Base-by-base conservation (phyloP, 179 eudicot genomes). In the Corrigiola litoralis region DNA sequence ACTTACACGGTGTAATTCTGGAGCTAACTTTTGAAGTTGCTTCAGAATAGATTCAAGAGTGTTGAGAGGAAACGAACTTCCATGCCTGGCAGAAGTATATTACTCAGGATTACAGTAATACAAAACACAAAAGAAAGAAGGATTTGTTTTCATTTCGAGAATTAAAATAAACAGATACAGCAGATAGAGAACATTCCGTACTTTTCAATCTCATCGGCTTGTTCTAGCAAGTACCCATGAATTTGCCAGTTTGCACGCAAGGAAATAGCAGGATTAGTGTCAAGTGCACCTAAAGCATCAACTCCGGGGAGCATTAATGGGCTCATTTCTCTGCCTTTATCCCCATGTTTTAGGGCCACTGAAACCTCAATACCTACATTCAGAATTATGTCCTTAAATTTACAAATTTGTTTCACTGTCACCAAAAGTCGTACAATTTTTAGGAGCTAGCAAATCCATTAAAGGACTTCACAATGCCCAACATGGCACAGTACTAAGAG, bases 1-100 rank as follows among this genome's bases (percentile, higher is more conserved):
- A 81, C 95, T 78, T 75, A 92, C 99, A 70, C 94, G 85, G 66
- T 90, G 97, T 72, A 94, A 79, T 59, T 94, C 96, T 11, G 99
- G 99, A 28, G 99, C 97, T 70, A 86, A 74, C 75, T 86, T 85
- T 74, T 83, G 96, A 18, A 94, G 87, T 67, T 86, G 87, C 72
- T 84, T 83, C 20, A 90, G 69, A 61, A 80, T 67, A 50, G 84
- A 77, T 58, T 90, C 99, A 69, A 94, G 83, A 60, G 79, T 77
- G 76, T 86, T 80, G 40, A 86, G 55, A 68, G 94, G 88, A 72
- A 87, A 87, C 33, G 94, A 82, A 81, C 91, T 86, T 14, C 91
- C 96, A 50, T 78, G 80, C 83, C 98, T 92, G 83, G 29, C 68
- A 64, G 18, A 71, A 47, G 65, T 6, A 66, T 16, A 48, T 32